These are phyloP conservation scores for Amphibolis antarctica DNA, from an alignment of 106 monocot genomes.

Conservation along the genomic window DNA sequence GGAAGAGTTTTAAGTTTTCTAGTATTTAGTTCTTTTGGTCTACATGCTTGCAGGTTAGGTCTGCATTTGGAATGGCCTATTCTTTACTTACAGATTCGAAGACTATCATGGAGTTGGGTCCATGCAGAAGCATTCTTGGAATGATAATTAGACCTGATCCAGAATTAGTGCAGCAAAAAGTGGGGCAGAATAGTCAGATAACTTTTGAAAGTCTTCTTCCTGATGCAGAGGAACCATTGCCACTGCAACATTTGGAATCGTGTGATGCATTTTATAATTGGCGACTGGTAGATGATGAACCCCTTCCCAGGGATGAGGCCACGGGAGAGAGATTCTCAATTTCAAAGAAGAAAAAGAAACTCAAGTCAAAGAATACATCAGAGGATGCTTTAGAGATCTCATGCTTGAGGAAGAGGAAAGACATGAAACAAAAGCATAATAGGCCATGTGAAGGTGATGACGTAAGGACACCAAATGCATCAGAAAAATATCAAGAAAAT, in stretches of 20 bases:
- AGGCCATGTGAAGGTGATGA: too few relatives aligned
- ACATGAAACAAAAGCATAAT: too few relatives aligned
- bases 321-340: constrained; percentile 4
- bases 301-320: constrained; percentile 44
- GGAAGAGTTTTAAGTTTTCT: too few relatives aligned
- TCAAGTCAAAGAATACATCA: constrained; percentile 13
- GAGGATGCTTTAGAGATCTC: too few relatives aligned
- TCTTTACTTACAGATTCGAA: constrained; percentile 52
- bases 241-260: constrained; percentile 16
- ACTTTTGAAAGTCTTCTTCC: constrained; percentile 45
- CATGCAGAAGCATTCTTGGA: constrained; percentile 61
- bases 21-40: not conserved
- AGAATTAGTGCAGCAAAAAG: constrained; percentile 52
- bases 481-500: too few relatives aligned
- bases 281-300: constrained; percentile 71
- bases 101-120: constrained; percentile 31
- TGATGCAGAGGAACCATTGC: constrained; percentile 39
- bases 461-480: too few relatives aligned
- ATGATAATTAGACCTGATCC: constrained; percentile 79
- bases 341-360: constrained; percentile 18
- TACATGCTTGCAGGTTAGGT: constrained; percentile 48
- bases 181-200: constrained; percentile 39
- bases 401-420: too few relatives aligned
- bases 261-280: constrained; percentile 49
- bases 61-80: constrained; percentile 79